Percentiles rank a stretch among this genome's conserved stretches.
Conservation (phyloP, 257 asterid species). For the Salvia hispanica region DNA sequence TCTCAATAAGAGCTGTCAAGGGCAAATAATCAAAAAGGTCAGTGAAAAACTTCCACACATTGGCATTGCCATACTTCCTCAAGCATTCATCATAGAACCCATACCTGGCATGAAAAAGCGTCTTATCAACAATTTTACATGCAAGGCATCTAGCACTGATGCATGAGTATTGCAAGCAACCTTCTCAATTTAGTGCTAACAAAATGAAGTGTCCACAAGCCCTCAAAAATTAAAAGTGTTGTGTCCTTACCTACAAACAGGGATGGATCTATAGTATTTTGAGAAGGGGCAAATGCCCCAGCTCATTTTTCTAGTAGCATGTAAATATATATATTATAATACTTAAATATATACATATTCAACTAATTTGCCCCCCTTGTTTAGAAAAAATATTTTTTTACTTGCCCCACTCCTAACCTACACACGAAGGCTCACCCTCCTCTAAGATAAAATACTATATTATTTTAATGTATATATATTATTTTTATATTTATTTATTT, state of each 20-base stretch:
- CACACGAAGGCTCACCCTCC: no score
- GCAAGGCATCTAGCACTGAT: conserved; percentile 5
- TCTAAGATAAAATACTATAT: no score
- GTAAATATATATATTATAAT: no score
- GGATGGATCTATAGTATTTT: no score
- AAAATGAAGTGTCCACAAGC: not conserved
- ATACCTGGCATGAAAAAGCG: conserved; percentile 55
- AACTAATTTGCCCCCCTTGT: no score
- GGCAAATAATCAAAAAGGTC: conserved; percentile 99
- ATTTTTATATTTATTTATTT: no score
- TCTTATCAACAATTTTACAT: conserved; percentile 33
- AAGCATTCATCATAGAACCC: conserved; percentile 98
- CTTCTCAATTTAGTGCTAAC: not conserved
- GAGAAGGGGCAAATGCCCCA: no score
- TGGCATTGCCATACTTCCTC: conserved; percentile 99
- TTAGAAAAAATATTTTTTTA: no score
- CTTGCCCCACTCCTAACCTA: no score
- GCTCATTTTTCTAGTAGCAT: no score
- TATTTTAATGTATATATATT: no score
- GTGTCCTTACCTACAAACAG: not conserved
- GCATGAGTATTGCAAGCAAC: conserved; percentile 17
- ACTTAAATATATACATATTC: no score
- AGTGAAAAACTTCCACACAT: conserved; percentile 96
- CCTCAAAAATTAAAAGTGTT: conserved; percentile 1
- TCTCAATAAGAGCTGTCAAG: conserved; percentile 97